Percentiles rank a stretch among this genome's conserved stretches.
Evolutionary conservation across 2,329 filamentous ascomycete genomes (phyloP).

Genomic region (Helotiales sp.): DNA sequence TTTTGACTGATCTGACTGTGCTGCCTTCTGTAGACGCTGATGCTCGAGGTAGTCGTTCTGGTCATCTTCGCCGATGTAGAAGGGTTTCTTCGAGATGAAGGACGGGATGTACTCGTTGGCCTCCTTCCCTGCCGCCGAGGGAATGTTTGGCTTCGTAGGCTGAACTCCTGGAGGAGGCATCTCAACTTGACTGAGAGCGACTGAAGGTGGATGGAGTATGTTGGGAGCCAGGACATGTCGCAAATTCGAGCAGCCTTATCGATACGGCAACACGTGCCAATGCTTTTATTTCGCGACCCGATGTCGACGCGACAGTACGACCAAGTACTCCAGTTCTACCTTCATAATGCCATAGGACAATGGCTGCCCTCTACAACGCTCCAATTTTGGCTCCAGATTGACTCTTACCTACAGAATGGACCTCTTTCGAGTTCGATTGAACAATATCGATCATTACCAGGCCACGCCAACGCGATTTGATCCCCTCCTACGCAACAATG

Average conservation of each 20-base stretch:
- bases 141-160: conserved; percentile 34
- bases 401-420: conserved; percentile 50
- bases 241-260: not conserved
- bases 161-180: conserved; percentile 42
- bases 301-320: not conserved
- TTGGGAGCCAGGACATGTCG: no score
- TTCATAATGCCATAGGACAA: not conserved
- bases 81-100: conserved; percentile 97
- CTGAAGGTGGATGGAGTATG: no score
- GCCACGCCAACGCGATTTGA: conserved; percentile 76
- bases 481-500: conserved; percentile 69
- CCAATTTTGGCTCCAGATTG: conserved; percentile 5
- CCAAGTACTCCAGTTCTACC: not conserved
- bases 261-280: not conserved
- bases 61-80: conserved; percentile 83
- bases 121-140: conserved; percentile 65
- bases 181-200: conserved; percentile 13
- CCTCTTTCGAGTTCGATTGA: conserved; percentile 84
- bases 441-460: conserved; percentile 96
- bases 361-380: conserved; percentile 5
- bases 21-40: conserved; percentile 76
- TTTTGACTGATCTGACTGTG: conserved; percentile 66
- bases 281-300: not conserved
- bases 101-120: conserved; percentile 98
- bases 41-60: conserved; percentile 92